A percentile compares a stretch with the other conserved stretches of the same genome.
These are phyloP conservation scores for Xylaria curta DNA, from an alignment of 495 filamentous ascomycete species.

Conservation along the genomic window DNA sequence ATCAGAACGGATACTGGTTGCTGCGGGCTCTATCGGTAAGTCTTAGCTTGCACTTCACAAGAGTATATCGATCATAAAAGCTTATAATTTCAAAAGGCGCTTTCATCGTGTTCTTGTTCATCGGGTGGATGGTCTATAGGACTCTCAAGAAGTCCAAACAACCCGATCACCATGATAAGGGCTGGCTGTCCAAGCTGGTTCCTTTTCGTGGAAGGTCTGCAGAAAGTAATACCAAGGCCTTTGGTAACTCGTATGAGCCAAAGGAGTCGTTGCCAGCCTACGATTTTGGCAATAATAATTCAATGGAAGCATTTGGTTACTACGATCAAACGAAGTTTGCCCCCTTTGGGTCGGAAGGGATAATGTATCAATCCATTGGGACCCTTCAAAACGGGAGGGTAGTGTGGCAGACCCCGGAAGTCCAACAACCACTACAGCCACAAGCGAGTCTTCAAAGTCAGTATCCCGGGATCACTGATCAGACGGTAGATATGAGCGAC, in stretches of 20 bases:
- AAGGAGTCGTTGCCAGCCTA: slow-evolving; percentile 45
- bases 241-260: slow-evolving; percentile 21
- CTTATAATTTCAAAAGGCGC: slow-evolving; percentile 36
- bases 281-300: slow-evolving; percentile 40
- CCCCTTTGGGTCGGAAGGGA: slow-evolving; percentile 18
- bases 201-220: slow-evolving; percentile 1
- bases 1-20: slow-evolving; percentile 53
- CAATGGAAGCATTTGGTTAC: slow-evolving; percentile 34
- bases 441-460: slow-evolving; percentile 22
- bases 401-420: slow-evolving; percentile 13
- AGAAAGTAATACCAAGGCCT: slow-evolving; percentile 8
- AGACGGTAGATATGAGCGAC: slow-evolving; percentile 30
- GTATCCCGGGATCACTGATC: background rate
- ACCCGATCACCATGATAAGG: slow-evolving; percentile 9
- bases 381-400: slow-evolving; percentile 5
- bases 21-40: slow-evolving; percentile 58
- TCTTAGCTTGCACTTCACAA: background rate
- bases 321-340: slow-evolving; percentile 40
- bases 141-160: slow-evolving; percentile 44
- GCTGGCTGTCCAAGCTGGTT: slow-evolving; percentile 8
- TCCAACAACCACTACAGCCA: slow-evolving; percentile 14
- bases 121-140: slow-evolving; percentile 47
- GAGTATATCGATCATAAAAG: background rate
- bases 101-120: slow-evolving; percentile 51
- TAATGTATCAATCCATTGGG: slow-evolving; percentile 19